phyloP scores from a whole-genome alignment of 163 green algal species.

The Smithsoniella earleae region DNA sequence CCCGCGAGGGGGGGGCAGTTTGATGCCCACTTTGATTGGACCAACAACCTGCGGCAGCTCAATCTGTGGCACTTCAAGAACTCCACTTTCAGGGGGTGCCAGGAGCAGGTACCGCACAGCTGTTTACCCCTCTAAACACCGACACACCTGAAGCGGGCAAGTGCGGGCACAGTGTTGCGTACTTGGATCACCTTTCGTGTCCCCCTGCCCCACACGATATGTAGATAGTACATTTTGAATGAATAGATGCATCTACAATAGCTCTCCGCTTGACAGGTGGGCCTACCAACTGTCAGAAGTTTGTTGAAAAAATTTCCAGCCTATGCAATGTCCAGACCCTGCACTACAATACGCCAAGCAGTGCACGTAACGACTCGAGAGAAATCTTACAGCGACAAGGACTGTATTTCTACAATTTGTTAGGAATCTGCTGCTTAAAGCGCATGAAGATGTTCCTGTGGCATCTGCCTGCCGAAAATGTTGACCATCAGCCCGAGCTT shows the following conservation, averaged over 20 bases:
- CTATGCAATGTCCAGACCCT: too few relatives aligned
- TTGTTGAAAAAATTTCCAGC: too few relatives aligned
- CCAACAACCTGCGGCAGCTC: background rate
- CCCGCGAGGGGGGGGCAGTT: background rate
- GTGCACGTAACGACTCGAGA: too few relatives aligned
- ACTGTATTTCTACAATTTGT: too few relatives aligned
- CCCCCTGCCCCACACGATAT: background rate
- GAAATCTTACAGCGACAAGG: too few relatives aligned
- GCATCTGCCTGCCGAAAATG: too few relatives aligned
- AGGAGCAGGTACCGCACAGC: slow-evolving; percentile 7
- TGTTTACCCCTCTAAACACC: background rate
- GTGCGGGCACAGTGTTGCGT: background rate
- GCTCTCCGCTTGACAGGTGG: too few relatives aligned
- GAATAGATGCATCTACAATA: background rate
- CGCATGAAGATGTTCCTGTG: too few relatives aligned
- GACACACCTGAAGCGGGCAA: background rate
- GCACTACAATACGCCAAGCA: too few relatives aligned
- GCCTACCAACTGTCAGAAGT: too few relatives aligned
- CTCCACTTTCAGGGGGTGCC: background rate
- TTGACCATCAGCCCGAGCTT: too few relatives aligned
- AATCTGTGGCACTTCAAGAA: slow-evolving; percentile 4
- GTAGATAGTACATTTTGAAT: background rate
- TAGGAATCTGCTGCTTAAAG: too few relatives aligned
- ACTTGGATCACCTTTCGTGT: background rate
- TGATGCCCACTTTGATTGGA: background rate